Percentiles rank a stretch among this genome's conserved stretches.
Evolutionary conservation across 2,329 filamentous ascomycete species (phyloP).

Genomic region (Cladosporium sp.): DNA sequence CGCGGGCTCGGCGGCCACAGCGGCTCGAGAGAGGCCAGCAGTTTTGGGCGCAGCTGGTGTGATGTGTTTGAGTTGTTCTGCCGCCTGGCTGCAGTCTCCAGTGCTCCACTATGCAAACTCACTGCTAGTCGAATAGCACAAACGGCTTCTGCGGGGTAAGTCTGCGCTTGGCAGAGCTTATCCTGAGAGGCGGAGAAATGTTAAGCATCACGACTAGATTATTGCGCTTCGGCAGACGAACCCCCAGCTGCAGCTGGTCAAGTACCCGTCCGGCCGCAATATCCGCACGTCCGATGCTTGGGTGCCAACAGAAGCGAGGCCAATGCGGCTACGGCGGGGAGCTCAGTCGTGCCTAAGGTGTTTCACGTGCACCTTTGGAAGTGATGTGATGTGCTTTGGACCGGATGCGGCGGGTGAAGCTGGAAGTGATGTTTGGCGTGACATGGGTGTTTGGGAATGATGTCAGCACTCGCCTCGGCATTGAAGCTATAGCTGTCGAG

Average conservation of each 20-base stretch:
- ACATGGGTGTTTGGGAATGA: slow-evolving; percentile 1
- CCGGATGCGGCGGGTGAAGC: slow-evolving; percentile 1
- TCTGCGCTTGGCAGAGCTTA: neutral
- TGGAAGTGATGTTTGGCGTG: neutral
- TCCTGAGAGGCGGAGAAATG: neutral
- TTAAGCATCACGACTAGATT: neutral
- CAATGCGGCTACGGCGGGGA: neutral
- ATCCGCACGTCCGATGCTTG: neutral
- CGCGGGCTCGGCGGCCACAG: neutral
- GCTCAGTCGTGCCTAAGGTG: neutral
- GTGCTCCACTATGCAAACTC: neutral
- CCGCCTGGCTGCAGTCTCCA: neutral
- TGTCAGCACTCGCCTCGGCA: slow-evolving; percentile 2
- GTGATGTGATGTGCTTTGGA: neutral
- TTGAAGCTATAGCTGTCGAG: slow-evolving; percentile 1
- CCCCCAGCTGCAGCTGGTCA: neutral
- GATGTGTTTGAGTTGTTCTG: too few species aligned
- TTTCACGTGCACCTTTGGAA: neutral
- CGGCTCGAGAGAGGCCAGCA: neutral
- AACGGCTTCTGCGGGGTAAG: neutral
- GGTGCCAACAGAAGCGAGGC: neutral
- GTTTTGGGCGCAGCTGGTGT: too few species aligned
- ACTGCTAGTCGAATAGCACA: too few species aligned
- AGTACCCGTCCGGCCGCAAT: neutral
- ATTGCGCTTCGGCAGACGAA: neutral